phyloP scores from a whole-genome alignment of 2,329 filamentous ascomycete species.

The Teratosphaeria nubilosa region DNA sequence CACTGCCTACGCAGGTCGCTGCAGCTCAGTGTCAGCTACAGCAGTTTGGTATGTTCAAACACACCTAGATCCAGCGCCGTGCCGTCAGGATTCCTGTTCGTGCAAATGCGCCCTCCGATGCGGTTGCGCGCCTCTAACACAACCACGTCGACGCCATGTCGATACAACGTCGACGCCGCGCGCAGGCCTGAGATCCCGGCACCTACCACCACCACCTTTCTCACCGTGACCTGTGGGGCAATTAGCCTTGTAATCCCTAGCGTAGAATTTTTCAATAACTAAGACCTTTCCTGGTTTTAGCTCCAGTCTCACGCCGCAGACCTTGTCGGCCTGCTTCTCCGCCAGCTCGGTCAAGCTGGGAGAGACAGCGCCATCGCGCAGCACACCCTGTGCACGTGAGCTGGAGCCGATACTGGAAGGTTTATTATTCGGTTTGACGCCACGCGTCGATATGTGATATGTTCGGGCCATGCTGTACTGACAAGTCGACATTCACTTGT shows the following conservation, averaged over 20 bases:
- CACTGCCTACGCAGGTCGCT: constrained; percentile 1
- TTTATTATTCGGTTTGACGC: not conserved
- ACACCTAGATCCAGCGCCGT: not conserved
- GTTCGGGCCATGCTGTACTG: not conserved
- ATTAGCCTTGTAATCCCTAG: too few species aligned
- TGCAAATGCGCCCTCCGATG: constrained; percentile 15
- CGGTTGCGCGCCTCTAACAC: constrained; percentile 16
- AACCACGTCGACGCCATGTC: not conserved
- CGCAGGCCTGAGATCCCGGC: not conserved
- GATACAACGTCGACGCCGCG: not conserved
- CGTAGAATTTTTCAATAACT: too few species aligned
- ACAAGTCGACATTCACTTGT: not conserved
- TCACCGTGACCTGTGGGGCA: not conserved
- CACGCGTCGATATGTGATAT: not conserved
- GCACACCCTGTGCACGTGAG: not conserved
- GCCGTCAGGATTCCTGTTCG: not conserved
- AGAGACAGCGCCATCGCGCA: not conserved
- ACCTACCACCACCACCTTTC: not conserved
- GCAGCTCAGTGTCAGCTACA: constrained; percentile 1
- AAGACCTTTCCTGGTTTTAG: too few species aligned
- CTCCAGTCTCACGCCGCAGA: not conserved
- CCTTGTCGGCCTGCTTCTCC: not conserved
- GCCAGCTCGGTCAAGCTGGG: not conserved
- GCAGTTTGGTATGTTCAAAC: not conserved
- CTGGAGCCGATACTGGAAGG: not conserved